Evolutionary conservation across 306 rosid genomes (phyloP), one percentile per base, ranked within the genome.

Genomic region (Lathyrus tuberosus): DNA sequence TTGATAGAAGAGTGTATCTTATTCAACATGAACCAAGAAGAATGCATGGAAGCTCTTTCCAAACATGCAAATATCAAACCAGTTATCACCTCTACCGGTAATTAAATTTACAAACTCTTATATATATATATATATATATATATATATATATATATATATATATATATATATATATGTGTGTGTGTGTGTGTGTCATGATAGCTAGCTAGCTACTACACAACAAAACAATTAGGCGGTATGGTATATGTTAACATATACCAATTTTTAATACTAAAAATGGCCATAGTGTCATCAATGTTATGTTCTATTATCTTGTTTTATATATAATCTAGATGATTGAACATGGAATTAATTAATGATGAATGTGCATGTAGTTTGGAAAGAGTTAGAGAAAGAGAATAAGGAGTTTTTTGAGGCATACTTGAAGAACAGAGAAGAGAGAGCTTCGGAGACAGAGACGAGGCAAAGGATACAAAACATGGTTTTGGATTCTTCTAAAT

Each of bases 21-120:
- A 57, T 94, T 94, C 86, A 87, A 91, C 75, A 91, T 91, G 99
- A 84, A 70, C 86, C 89, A 78, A 77, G 99, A 91, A 82, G 92
- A 94, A 62, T 91, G 99, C 92, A 84, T 86, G 96, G 99, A 94
- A 76, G 95, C 97, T 74, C 95, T 94, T 16, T 89, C 91, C 46
- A 91, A 84, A 69, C 97, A 87, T 77, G 99, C 97, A 76, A 89
- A 91, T 54, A 87, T 94, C 77, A 76, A 88, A 8, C 99, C 97
- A 0, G 74, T 86, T 26, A 84, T 94, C n/a, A 94, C 99, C 75
- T 81, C 97, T 80, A 91, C 95, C 13, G 97, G 97, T 94, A 52
- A 72, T 41, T 13, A 63, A 62, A 42, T 2, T 76, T 62, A 7
- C 5, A 64, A 37, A 22, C 9, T 7, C 6, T n/a, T 12, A 1